Percentiles rank a stretch among this genome's conserved stretches.
These are phyloP conservation scores for Ascoidea rubescens DNA, from an alignment of 805 yeast species.

Conservation along the genomic window DNA sequence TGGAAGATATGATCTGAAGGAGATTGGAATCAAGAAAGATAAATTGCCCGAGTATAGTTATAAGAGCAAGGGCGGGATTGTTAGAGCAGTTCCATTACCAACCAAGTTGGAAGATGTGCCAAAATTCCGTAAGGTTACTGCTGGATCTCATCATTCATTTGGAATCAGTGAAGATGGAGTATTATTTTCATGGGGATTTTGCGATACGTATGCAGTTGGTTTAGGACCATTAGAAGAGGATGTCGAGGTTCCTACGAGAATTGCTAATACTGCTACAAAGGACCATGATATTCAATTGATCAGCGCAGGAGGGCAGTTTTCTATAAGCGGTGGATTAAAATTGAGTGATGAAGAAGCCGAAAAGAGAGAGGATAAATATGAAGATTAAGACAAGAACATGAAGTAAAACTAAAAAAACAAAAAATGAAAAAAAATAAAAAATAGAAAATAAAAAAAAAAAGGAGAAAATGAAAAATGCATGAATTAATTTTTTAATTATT, in stretches of 20 bases:
- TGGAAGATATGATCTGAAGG: constrained; percentile 92
- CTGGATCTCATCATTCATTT: constrained; percentile 87
- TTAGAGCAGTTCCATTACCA: constrained; percentile 79
- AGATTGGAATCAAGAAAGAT: constrained; percentile 62
- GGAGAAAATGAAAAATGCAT: no score
- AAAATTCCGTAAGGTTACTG: constrained; percentile 43
- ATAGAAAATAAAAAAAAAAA: no score
- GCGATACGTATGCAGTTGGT: constrained; percentile 93
- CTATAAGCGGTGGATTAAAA: constrained; percentile 69
- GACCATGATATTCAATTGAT: constrained; percentile 53
- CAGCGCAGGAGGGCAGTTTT: constrained; percentile 97
- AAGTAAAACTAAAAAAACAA: constrained; percentile 31
- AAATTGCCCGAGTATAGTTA: constrained; percentile 60
- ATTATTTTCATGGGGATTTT: constrained; percentile 94
- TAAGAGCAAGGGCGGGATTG: constrained; percentile 64
- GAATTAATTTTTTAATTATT: no score
- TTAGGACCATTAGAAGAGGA: constrained; percentile 83
- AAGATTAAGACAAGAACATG: constrained; percentile 19
- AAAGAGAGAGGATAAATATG: constrained; percentile 33
- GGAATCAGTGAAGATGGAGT: constrained; percentile 78
- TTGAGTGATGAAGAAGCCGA: constrained; percentile 25
- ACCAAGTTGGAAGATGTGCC: constrained; percentile 51
- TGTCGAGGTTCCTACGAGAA: constrained; percentile 76
- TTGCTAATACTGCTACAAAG: constrained; percentile 87
- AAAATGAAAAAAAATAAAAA: no score